Evolutionary conservation across 495 filamentous ascomycete genomes (phyloP), one percentile per base, ranked within the genome.

Genomic region (Lindgomyces ingoldianus): DNA sequence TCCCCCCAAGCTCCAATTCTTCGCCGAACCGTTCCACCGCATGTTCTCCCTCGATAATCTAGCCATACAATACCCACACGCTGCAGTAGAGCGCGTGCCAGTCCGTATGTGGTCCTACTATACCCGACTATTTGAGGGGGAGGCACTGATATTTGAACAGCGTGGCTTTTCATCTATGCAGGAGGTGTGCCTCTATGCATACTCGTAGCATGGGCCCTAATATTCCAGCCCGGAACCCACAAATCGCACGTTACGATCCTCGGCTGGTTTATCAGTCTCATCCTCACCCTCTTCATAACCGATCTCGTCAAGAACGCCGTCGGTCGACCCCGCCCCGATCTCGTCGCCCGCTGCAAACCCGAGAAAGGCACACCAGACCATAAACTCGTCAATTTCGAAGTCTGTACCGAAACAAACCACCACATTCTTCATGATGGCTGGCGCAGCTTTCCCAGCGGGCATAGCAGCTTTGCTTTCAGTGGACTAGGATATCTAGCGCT

Each of bases 361-460:
- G 74, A 46, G 42, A 57, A 57, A 29, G 68, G 82, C 19, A 91
- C 90, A 0, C 83, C 89, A 1, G 76, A 75, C 57, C 77, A 93
- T 72, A 70, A 76, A 3, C 81, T 96, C 16, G 89, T 98, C 39
- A 81, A 80, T 10, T 85, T 89, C 69, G 82, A 85, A 21, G 85
- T 95, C 3, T 98, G 93, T 75, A 96, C 91, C 2, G 83, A 96
- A 73, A 81, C 83, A 0, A 77, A 87, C 65, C 84, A 88, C 62
- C 91, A 93, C 68, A 84, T 81, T 2, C 79, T 98, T 2, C 90
- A 96, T 64, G 93, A 98, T 73, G 93, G 93, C 8, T 98, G 91
- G 88, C 85, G 93, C 42, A 92, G 88, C 50, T 98, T 97, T 64
- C 93, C 93, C 2, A 91, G 87, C 55, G 93, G 93, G 2, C 93